These are phyloP conservation scores for Somion occarium DNA, from an alignment of 1,284 basidiomycete species.

Conservation along the genomic window DNA sequence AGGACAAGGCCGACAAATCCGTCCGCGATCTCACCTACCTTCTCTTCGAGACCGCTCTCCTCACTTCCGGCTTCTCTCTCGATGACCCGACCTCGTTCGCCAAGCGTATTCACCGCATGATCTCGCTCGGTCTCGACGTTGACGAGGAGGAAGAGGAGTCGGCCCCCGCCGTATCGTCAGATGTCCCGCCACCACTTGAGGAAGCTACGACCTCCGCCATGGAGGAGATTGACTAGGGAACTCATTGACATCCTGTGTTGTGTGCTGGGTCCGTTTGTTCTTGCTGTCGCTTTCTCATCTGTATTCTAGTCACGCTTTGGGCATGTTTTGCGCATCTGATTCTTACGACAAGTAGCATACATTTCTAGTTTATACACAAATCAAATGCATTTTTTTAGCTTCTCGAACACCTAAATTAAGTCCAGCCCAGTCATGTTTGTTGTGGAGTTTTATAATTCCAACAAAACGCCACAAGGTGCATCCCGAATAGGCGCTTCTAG, in stretches of 20 bases:
- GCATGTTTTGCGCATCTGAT: slow-evolving; percentile 3
- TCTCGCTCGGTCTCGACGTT: slow-evolving; percentile 81
- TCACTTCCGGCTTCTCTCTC: slow-evolving; percentile 92
- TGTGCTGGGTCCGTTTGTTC: background rate
- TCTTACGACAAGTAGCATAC: slow-evolving; percentile 8
- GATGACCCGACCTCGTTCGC: slow-evolving; percentile 95
- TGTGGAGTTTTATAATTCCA: no score
- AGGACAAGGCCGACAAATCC: slow-evolving; percentile 98
- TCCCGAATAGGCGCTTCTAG: no score
- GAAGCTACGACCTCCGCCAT: slow-evolving; percentile 67
- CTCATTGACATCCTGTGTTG: background rate
- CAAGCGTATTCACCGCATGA: slow-evolving; percentile 97
- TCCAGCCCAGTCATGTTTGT: no score
- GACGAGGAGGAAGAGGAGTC: slow-evolving; percentile 55
- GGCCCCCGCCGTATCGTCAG: slow-evolving; percentile 27
- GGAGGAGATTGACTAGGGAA: slow-evolving; percentile 78
- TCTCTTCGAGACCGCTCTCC: slow-evolving; percentile 94
- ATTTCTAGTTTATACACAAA: slow-evolving; percentile 6
- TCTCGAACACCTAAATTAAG: no score
- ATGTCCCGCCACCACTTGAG: slow-evolving; percentile 47
- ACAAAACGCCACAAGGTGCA: no score
- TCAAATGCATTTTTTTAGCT: slow-evolving; percentile 6
- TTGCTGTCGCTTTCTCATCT: slow-evolving; percentile 11
- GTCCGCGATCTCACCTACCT: slow-evolving; percentile 95
- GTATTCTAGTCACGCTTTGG: slow-evolving; percentile 8